These are phyloP conservation scores for Agroathelia rolfsii DNA, from an alignment of 1,284 basidiomycete species.

Conservation along the genomic window DNA sequence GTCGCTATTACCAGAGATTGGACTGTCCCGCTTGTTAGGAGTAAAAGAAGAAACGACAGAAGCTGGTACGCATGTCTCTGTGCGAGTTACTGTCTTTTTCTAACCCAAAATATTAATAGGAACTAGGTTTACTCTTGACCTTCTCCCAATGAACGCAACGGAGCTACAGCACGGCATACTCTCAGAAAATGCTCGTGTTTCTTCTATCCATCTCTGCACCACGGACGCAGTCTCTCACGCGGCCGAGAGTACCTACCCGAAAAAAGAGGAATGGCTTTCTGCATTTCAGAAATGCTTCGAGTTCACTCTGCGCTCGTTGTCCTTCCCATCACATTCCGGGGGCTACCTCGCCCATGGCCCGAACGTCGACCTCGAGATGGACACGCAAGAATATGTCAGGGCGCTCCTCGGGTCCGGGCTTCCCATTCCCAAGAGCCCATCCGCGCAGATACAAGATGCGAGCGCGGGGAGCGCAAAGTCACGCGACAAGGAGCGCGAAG, in stretches of 20 bases:
- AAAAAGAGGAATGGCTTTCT: constrained; percentile 29
- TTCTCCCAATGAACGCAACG: constrained; percentile 37
- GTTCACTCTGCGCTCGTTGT: constrained; percentile 41
- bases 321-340: constrained; percentile 31
- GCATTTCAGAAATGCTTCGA: constrained; percentile 43
- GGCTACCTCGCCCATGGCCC: constrained; percentile 22
- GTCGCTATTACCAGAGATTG: constrained; percentile 39
- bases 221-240: constrained; percentile 9
- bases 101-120: constrained; percentile 17
- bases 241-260: constrained; percentile 8
- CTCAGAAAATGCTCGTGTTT: constrained; percentile 31
- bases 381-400: constrained; percentile 36
- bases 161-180: constrained; percentile 31
- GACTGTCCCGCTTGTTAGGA: constrained; percentile 45
- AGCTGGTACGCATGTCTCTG: constrained; percentile 11
- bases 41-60: constrained; percentile 27
- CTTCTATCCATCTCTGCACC: constrained; percentile 24
- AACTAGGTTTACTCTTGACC: constrained; percentile 35
- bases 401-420: constrained; percentile 49
- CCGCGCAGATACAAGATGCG: constrained; percentile 36
- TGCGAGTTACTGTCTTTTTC: constrained; percentile 4
- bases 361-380: constrained; percentile 24
- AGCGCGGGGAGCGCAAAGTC: constrained; percentile 18
- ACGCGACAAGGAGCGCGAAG: constrained; percentile 49
- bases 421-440: constrained; percentile 61